A percentile compares a stretch with the other conserved stretches of the same genome.
phyloP scores from a whole-genome alignment of 441 rosid species.

The Erodium trifolium region DNA sequence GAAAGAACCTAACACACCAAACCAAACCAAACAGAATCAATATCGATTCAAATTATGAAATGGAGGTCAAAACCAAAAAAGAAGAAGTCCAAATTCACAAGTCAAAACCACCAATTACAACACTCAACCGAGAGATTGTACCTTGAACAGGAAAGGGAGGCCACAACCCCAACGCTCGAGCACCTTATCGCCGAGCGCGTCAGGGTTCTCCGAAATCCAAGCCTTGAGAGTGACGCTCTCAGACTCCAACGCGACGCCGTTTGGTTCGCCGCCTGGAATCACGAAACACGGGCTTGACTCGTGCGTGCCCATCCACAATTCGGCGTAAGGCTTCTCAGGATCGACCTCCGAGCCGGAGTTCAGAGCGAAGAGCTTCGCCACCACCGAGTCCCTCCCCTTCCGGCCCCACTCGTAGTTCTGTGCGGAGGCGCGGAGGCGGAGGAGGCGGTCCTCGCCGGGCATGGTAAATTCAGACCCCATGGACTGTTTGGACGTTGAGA shows the following conservation, averaged over 20 bases:
- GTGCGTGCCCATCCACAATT: conserved; percentile 73
- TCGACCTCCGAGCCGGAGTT: conserved; percentile 44
- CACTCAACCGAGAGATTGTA: conserved; percentile 14
- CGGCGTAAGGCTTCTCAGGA: conserved; percentile 49
- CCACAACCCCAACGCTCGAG: conserved; percentile 59
- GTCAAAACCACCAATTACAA: too few species aligned
- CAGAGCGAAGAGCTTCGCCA: conserved; percentile 43
- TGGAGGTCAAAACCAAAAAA: too few species aligned
- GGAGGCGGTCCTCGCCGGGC: background rate
- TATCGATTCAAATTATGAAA: background rate
- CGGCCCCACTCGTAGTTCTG: conserved; percentile 74
- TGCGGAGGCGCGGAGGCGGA: conserved; percentile 38
- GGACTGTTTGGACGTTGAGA: background rate
- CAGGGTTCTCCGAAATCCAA: conserved; percentile 49
- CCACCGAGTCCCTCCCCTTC: conserved; percentile 46
- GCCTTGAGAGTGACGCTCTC: conserved; percentile 37
- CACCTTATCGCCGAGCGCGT: conserved; percentile 56
- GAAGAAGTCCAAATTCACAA: too few species aligned
- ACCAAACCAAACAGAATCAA: background rate
- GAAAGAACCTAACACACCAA: conserved; percentile 60
- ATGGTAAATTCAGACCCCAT: conserved; percentile 10
- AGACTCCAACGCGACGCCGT: too few species aligned
- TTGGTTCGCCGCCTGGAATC: conserved; percentile 9
- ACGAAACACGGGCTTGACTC: conserved; percentile 71
- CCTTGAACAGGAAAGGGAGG: conserved; percentile 84